Base-by-base conservation (phyloP, 2,329 filamentous ascomycete species). In the Alternaria alternata region DNA sequence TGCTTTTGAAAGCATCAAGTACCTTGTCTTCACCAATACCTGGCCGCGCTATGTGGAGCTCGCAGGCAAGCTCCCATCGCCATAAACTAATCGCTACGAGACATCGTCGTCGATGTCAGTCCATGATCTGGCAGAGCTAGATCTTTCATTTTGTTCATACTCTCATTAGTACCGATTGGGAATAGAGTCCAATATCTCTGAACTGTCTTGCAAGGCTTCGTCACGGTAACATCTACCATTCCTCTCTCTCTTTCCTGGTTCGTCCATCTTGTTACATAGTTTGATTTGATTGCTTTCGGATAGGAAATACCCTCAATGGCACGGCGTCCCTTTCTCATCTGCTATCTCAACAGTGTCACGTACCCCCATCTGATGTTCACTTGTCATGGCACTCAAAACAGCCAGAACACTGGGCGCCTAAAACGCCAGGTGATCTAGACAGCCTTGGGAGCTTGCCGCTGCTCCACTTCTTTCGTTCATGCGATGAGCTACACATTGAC, bases 1-100 rank as follows among this genome's bases (percentile, higher is more conserved):
- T 1, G 76, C 76, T 7, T 78, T 72, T 39, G 75, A 77, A 20
- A 78, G 75, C 51, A 78, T 78, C 60, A 78, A 77, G 55, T 78
- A 77, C 36, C 70, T 78, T 4, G 71, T 78, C 28, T 77, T 77
- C 62, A 78, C 75, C 9, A 78, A 78, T 57, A 77, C 76, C 2
- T 78, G 76, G 76, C 75, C 76, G 24, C 61, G 75, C 24, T 78
- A 72, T 57, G 74, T 77, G 14, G 74, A 78, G 62, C 61, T 76
- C 61, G 54, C 60, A 20, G 61, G 68, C 42, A 72, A 66, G 48
- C 56, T 66, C 14, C 49, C 59, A 22, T 47, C 43, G 30, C 8
- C 34, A 41, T 60, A 47, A 59, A 43, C 6, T 12, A 16, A 36
- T 18, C n/a, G 16, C 16, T 22, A n/a, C 46, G 4, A 39, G 22